These are phyloP conservation scores for Ehretia macrophylla DNA, from an alignment of 257 asterid genomes.

Conservation along the genomic window DNA sequence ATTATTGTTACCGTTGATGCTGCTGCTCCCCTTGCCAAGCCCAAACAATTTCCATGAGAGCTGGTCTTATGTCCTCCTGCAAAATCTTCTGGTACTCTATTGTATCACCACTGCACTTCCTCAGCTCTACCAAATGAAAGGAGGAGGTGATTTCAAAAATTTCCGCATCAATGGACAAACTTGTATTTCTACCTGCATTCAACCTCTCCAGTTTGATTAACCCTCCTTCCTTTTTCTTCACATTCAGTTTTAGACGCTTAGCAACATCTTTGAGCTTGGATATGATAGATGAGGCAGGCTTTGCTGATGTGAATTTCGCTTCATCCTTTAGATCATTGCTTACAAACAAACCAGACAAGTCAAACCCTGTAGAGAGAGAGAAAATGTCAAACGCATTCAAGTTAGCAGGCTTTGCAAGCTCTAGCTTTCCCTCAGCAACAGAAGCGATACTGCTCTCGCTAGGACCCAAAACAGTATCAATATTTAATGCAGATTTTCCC, in stretches of 20 bases:
- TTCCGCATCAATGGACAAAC: conserved; percentile 34
- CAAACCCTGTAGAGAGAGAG: conserved; percentile 73
- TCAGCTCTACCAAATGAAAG: conserved; percentile 64
- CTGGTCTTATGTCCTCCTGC: conserved; percentile 26
- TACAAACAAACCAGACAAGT: conserved; percentile 72
- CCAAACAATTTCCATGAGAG: conserved; percentile 43
- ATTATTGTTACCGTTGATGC: not conserved
- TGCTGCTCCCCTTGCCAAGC: conserved; percentile 52
- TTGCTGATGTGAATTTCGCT: conserved; percentile 50
- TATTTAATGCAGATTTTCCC: conserved; percentile 14
- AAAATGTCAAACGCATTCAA: conserved; percentile 75
- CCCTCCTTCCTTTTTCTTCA: conserved; percentile 50
- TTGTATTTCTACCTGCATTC: conserved; percentile 24
- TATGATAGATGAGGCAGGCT: conserved; percentile 35
- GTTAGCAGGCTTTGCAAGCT: conserved; percentile 26
- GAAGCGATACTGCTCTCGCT: conserved; percentile 3
- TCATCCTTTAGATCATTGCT: conserved; percentile 57
- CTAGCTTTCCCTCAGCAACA: conserved; percentile 16
- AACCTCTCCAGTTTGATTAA: conserved; percentile 39
- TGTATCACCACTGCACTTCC: conserved; percentile 50
- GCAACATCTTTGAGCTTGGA: conserved; percentile 59
- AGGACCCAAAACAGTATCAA: conserved; percentile 1
- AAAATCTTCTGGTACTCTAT: conserved; percentile 48
- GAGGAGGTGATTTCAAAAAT: conserved; percentile 49
- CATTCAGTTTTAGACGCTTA: conserved; percentile 27